These are phyloP conservation scores for Kwoniella shivajii DNA, from an alignment of 1,284 basidiomycete species.

Conservation along the genomic window DNA sequence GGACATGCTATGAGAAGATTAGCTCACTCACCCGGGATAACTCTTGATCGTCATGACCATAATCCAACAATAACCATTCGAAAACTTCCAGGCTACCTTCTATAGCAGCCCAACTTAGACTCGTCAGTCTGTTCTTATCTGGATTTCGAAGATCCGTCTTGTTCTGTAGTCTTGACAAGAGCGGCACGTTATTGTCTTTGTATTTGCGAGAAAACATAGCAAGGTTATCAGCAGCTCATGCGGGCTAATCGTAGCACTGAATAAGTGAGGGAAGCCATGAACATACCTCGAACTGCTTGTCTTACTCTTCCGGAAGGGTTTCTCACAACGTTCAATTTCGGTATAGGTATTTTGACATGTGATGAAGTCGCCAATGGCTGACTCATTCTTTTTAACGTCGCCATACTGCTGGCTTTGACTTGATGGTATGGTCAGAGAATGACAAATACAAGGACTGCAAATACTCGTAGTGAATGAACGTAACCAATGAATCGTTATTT, in stretches of 20 bases:
- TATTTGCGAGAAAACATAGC: too few species aligned
- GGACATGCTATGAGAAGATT: neutral
- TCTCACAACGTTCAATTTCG: constrained; percentile 37
- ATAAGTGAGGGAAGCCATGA: neutral
- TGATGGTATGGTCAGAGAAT: neutral
- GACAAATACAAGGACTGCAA: neutral
- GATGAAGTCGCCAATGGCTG: constrained; percentile 19
- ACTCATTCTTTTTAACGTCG: neutral
- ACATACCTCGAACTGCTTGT: constrained; percentile 49
- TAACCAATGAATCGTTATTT: too few species aligned
- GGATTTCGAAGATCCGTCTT: constrained; percentile 81
- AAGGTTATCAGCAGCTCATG: neutral
- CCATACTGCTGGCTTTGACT: neutral
- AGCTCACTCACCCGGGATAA: constrained; percentile 71
- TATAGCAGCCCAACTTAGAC: constrained; percentile 82
- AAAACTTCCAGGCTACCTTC: constrained; percentile 85
- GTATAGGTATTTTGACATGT: constrained; percentile 6
- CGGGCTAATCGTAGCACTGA: too few species aligned
- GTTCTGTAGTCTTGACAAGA: constrained; percentile 72
- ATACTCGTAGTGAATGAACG: too few species aligned
- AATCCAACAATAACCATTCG: constrained; percentile 77
- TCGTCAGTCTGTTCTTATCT: constrained; percentile 72
- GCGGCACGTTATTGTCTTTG: constrained; percentile 85
- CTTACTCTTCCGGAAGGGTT: constrained; percentile 39
- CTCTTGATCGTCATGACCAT: constrained; percentile 87